Percentiles rank a stretch among this genome's conserved stretches.
These are phyloP conservation scores for Geotrichum europaeum DNA, from an alignment of 1,139 yeast genomes.

Conservation along the genomic window DNA sequence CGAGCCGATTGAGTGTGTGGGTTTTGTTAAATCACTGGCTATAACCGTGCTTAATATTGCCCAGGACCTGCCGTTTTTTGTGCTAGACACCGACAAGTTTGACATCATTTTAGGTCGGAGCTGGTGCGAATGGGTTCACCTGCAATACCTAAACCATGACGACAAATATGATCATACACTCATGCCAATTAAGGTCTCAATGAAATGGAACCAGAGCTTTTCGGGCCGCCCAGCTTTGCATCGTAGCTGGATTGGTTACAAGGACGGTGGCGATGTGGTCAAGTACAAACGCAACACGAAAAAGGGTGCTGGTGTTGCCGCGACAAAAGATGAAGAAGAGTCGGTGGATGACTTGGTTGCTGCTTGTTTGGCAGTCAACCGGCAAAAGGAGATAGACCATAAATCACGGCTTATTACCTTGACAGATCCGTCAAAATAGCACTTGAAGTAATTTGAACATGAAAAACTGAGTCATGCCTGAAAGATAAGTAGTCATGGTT, in stretches of 20 bases:
- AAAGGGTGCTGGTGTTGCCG: neutral
- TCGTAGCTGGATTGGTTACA: neutral
- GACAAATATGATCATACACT: neutral
- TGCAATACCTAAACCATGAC: neutral
- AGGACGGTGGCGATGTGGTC: neutral
- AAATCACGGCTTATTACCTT: neutral
- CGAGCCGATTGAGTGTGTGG: neutral
- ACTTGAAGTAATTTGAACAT: neutral
- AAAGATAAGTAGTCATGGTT: neutral
- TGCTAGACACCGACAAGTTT: neutral
- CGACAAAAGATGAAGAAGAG: neutral
- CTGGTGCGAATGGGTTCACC: neutral
- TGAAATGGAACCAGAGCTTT: neutral
- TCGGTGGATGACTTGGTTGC: neutral
- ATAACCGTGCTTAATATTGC: neutral
- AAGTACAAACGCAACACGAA: neutral
- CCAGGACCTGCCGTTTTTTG: neutral
- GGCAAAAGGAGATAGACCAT: neutral
- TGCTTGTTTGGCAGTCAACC: neutral
- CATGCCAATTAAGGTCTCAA: neutral
- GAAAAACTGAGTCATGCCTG: neutral
- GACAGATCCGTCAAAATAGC: neutral
- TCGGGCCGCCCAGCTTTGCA: neutral
- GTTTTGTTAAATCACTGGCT: neutral
- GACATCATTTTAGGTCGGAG: neutral